These are phyloP conservation scores for Irpex rosettiformis DNA, from an alignment of 1,284 basidiomycete species.

Conservation along the genomic window DNA sequence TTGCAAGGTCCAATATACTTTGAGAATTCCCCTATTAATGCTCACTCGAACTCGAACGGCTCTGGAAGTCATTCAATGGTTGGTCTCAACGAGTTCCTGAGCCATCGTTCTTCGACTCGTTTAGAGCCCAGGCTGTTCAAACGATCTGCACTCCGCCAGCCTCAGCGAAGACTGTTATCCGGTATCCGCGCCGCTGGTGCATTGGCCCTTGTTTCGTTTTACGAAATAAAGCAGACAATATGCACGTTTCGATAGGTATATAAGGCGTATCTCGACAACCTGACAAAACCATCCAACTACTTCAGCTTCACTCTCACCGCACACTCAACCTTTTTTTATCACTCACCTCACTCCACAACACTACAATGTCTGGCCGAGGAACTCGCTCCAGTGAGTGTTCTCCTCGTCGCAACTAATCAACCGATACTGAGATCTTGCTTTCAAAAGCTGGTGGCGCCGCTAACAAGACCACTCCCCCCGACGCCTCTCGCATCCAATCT, in stretches of 20 bases:
- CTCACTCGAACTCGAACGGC: too few species aligned
- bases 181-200: too few species aligned
- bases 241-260: slow-evolving; percentile 1
- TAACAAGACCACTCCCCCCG: slow-evolving; percentile 22
- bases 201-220: too few species aligned
- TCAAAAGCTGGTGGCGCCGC: slow-evolving; percentile 18
- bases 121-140: too few species aligned
- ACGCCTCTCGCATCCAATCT: slow-evolving; percentile 30
- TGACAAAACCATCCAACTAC: background rate
- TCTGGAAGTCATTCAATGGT: too few species aligned
- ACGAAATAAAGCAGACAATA: background rate
- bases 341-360: slow-evolving; percentile 8
- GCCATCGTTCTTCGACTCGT: too few species aligned
- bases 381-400: slow-evolving; percentile 17
- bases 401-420: background rate
- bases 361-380: slow-evolving; percentile 16
- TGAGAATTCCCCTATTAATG: too few species aligned
- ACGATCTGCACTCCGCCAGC: too few species aligned
- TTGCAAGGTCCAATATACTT: too few species aligned
- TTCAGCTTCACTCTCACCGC: background rate
- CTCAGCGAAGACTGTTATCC: too few species aligned
- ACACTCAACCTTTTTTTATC: background rate
- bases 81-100: too few species aligned
- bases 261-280: background rate
- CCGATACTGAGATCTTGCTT: background rate